A percentile compares a stretch with the other conserved stretches of the same genome.
Conservation (phyloP, 2,329 filamentous ascomycete species). For the Penicillium sp. region DNA sequence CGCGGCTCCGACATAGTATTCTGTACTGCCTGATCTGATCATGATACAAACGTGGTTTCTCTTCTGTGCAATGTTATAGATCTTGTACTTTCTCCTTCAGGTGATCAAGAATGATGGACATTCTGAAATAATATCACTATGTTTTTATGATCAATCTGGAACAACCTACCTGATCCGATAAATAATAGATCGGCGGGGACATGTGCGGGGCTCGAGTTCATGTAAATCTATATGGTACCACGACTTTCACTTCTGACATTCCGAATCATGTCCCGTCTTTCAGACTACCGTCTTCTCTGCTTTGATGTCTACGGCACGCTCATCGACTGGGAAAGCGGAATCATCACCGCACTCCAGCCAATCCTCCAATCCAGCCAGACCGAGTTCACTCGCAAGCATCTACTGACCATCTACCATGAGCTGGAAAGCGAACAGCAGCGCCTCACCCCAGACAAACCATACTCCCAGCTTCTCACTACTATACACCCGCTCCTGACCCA, state of each 20-base stretch:
- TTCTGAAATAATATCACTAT: conserved; percentile 10
- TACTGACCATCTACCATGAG: conserved; percentile 26
- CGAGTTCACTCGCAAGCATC: conserved; percentile 32
- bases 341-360: conserved; percentile 54
- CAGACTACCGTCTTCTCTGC: conserved; percentile 56
- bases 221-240: neutral
- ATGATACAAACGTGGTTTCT: conserved; percentile 28
- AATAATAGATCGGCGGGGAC: neutral
- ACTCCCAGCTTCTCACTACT: conserved; percentile 59
- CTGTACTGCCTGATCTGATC: conserved; percentile 27
- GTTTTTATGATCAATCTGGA: conserved; percentile 4
- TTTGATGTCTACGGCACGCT: conserved; percentile 82
- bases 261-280: conserved; percentile 25
- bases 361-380: conserved; percentile 41
- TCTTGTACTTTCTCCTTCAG: neutral
- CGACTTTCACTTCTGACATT: neutral
- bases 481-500: conserved; percentile 39
- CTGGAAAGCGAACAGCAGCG: conserved; percentile 51
- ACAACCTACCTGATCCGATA: neutral
- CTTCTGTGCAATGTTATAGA: neutral
- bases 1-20: conserved; percentile 24
- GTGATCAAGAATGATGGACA: neutral
- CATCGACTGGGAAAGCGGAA: conserved; percentile 74
- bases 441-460: conserved; percentile 57
- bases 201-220: neutral